phyloP scores from a whole-genome alignment of 768 basidiomycete species.

The Trametes sanguinea region DNA sequence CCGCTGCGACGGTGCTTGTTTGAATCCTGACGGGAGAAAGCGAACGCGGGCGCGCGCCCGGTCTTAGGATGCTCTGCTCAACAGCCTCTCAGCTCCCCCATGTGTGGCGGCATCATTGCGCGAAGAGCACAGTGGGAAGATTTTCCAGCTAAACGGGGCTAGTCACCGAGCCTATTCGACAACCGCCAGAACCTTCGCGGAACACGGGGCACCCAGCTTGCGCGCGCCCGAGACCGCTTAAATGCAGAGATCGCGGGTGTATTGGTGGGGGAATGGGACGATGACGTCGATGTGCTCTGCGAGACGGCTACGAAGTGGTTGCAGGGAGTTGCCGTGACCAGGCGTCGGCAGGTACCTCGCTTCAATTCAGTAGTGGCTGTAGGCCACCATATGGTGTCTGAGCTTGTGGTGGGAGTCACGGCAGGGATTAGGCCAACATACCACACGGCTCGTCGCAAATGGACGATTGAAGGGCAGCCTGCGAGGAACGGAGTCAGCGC shows the following conservation, averaged over 20 bases:
- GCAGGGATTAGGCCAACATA: background rate
- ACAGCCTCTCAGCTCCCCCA: constrained; percentile 7
- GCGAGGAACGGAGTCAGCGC: background rate
- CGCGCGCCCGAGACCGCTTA: background rate
- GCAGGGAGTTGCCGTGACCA: background rate
- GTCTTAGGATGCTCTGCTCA: background rate
- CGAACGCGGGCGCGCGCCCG: background rate
- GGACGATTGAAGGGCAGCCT: background rate
- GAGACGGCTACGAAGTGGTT: background rate
- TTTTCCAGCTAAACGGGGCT: background rate
- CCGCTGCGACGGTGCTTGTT: background rate
- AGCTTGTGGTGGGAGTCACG: background rate
- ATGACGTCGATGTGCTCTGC: constrained; percentile 1
- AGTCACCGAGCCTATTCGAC: background rate
- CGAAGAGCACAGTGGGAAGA: constrained; percentile 9
- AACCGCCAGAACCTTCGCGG: constrained; percentile 12
- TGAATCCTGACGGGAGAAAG: background rate
- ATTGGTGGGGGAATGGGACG: background rate
- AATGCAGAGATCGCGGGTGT: background rate
- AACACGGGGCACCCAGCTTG: background rate
- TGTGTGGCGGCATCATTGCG: background rate
- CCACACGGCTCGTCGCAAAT: background rate
- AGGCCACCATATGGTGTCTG: background rate
- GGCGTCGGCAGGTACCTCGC: background rate
- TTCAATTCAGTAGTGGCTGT: background rate